phyloP scores from a whole-genome alignment of 495 filamentous ascomycete species.

The Aspergillus coremiiformis region DNA sequence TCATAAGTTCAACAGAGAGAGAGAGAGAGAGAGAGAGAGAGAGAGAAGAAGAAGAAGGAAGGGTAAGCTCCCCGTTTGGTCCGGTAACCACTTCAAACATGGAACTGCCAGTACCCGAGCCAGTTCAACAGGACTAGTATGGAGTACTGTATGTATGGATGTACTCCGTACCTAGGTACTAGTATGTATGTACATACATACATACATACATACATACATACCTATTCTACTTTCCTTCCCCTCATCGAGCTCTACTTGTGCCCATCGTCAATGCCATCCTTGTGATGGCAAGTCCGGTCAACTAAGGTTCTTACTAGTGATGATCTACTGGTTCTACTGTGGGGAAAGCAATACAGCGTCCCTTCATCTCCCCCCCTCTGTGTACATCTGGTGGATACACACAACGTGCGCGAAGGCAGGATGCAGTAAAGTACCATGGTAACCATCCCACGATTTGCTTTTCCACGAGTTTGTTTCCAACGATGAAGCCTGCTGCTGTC shows the following conservation, averaged over 20 bases:
- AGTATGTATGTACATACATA: too few relatives aligned
- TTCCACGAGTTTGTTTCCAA: neutral
- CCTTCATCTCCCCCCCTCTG: neutral
- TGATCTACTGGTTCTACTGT: constrained; percentile 4
- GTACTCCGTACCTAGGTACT: too few relatives aligned
- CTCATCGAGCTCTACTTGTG: neutral
- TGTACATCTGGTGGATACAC: neutral
- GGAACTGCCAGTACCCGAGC: constrained; percentile 6
- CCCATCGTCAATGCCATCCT: neutral
- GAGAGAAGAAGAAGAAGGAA: neutral
- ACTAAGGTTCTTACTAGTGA: neutral
- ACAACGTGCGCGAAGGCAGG: neutral
- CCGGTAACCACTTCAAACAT: constrained; percentile 1
- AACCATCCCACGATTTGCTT: neutral
- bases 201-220: too few relatives aligned
- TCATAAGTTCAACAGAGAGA: neutral
- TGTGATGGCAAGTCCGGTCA: neutral
- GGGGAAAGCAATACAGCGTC: neutral
- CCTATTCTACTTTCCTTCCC: too few relatives aligned
- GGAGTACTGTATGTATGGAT: too few relatives aligned
- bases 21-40: neutral
- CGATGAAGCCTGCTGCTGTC: neutral
- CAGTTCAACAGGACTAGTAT: neutral
- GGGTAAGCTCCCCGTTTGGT: constrained; percentile 2
- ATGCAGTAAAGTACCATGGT: neutral